Evolutionary conservation across 257 asterid genomes (phyloP), one percentile per base, ranked within the genome.

Genomic region (Primulina eburnea): DNA sequence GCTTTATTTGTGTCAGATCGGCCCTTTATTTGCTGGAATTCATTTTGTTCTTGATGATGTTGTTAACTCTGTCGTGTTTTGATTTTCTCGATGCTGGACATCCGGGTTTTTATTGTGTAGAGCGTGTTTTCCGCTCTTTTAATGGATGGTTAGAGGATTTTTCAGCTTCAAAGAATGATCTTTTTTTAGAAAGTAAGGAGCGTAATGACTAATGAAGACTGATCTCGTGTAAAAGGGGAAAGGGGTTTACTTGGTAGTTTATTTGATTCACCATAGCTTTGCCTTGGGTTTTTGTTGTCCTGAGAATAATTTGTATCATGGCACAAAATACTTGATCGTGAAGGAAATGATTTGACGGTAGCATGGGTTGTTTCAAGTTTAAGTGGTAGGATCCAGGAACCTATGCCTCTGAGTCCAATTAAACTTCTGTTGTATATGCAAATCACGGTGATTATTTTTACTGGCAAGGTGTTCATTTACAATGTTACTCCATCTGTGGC

Each of bases 1-100:
- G 67, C 10, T 74, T 47, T 52, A 16, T 53, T 40, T 11, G 52
- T 40, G 71, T 67, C 79, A 56, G 87, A 82, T 82, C 81, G 67
- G 69, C 34, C 40, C 33, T 30, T 67, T 40, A 26, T 26, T 40
- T 21, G 12, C n/a, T n/a, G 5, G 30, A 60, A 20, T 14, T 26
- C 17, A 24, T 3, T 43, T 68, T 61, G 68, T 30, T 18, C 21
- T 20, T 70, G 30, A 3, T 9, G 57, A 70, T 29, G 33, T 18
- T 60, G 16, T 74, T 35, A 6, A 6, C 40, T 8, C 2, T 10
- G 28, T 0, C 43, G 67, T 40, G 33, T 60, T 20, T 0, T 3
- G 55, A 38, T 32, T 40, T 65, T 10, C 20, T 76, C 50, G 24
- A 68, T 69, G 37, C 28, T 50, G 17, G 57, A 59, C 52, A 17